phyloP scores from a whole-genome alignment of 805 yeast species.

The Wickerhamomyces queroliae region DNA sequence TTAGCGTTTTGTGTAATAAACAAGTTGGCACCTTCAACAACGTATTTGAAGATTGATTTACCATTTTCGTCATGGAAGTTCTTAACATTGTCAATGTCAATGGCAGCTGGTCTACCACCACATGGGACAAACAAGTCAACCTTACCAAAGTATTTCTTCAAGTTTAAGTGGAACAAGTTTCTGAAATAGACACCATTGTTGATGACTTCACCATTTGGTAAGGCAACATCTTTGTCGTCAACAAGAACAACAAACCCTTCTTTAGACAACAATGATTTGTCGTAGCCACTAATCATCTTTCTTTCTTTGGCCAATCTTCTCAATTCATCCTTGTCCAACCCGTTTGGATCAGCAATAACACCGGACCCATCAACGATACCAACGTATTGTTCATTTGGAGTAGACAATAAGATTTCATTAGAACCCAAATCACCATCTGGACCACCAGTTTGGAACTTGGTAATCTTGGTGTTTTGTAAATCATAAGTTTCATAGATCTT shows the following conservation, averaged over 20 bases:
- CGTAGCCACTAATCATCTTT: constrained; percentile 65
- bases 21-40: constrained; percentile 96
- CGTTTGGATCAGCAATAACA: constrained; percentile 87
- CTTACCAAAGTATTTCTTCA: constrained; percentile 56
- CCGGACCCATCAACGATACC: constrained; percentile 96
- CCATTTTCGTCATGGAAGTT: constrained; percentile 69
- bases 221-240: constrained; percentile 72
- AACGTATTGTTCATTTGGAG: constrained; percentile 70
- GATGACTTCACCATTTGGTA: constrained; percentile 74
- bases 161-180: constrained; percentile 79
- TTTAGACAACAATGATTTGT: constrained; percentile 57
- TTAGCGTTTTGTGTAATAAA: constrained; percentile 95
- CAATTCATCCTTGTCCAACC: constrained; percentile 77
- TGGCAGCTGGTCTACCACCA: constrained; percentile 98
- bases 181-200: constrained; percentile 87
- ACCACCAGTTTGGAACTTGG: constrained; percentile 95
- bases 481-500: constrained; percentile 77
- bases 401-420: constrained; percentile 84
- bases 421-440: constrained; percentile 98
- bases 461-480: constrained; percentile 51
- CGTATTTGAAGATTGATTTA: constrained; percentile 70
- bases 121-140: constrained; percentile 93
- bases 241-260: constrained; percentile 80
- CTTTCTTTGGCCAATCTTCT: constrained; percentile 73
- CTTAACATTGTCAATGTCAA: constrained; percentile 78